A percentile compares a stretch with the other conserved stretches of the same genome.
Conservation (phyloP, 768 basidiomycete genomes). For the Fomitopsis serialis region DNA sequence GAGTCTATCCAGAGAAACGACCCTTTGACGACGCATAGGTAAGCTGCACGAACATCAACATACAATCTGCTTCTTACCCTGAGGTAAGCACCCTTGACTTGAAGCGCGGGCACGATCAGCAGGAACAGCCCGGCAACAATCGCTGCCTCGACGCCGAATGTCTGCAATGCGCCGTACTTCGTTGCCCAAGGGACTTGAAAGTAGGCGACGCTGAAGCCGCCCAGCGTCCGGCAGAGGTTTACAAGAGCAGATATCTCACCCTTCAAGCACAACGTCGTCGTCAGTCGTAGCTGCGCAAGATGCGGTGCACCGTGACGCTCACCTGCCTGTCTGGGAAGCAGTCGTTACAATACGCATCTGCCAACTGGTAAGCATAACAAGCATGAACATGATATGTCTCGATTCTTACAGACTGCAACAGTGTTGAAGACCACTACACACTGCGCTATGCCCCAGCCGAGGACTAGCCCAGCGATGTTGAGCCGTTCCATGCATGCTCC, state of each 20-base stretch:
- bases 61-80: slow-evolving; percentile 28
- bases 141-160: slow-evolving; percentile 60
- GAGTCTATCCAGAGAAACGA: too few species aligned
- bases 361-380: not conserved
- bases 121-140: slow-evolving; percentile 48
- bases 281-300: not conserved
- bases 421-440: slow-evolving; percentile 55
- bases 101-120: slow-evolving; percentile 45
- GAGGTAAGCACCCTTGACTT: slow-evolving; percentile 40
- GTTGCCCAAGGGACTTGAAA: slow-evolving; percentile 64
- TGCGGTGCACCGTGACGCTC: not conserved
- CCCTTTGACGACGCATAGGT: too few species aligned
- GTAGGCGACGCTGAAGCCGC: slow-evolving; percentile 61
- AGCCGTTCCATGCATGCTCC: slow-evolving; percentile 53
- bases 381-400: slow-evolving; percentile 1
- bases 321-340: slow-evolving; percentile 42
- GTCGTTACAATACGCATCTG: slow-evolving; percentile 45
- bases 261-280: too few species aligned
- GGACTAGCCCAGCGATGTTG: slow-evolving; percentile 44
- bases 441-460: slow-evolving; percentile 66
- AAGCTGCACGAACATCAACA: too few species aligned
- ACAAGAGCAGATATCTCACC: slow-evolving; percentile 62
- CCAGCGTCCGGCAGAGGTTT: slow-evolving; percentile 50
- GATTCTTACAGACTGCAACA: slow-evolving; percentile 50
- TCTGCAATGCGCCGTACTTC: slow-evolving; percentile 56